Conservation (phyloP, 75 land plant species). For the Pinus tabuliformis region DNA sequence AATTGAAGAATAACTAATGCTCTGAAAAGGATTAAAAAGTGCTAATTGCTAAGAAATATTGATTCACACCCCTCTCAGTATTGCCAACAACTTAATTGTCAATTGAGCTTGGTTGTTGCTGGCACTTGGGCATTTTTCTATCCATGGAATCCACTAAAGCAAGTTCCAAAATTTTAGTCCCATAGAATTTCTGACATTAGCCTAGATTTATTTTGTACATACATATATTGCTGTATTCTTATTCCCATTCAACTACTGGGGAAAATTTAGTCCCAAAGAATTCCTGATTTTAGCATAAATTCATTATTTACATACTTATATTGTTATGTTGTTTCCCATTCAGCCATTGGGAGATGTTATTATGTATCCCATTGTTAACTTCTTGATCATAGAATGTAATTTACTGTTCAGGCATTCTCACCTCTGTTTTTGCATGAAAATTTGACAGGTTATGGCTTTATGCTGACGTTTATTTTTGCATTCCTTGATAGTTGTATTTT, state of each 20-base stretch:
- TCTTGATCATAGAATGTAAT: not conserved
- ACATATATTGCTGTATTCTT: no score
- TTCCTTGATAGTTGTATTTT: slow-evolving; percentile 1
- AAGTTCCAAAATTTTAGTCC: not conserved
- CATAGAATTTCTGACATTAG: not conserved
- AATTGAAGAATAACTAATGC: no score
- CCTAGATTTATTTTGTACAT: no score
- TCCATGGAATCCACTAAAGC: not conserved
- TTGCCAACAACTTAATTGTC: not conserved
- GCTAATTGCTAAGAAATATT: no score
- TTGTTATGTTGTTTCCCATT: not conserved
- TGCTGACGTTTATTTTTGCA: not conserved
- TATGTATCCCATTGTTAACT: not conserved
- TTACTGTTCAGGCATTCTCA: not conserved
- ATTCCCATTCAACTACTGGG: no score
- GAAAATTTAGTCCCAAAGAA: not conserved
- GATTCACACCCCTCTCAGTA: no score
- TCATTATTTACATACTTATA: not conserved
- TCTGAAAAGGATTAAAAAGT: no score
- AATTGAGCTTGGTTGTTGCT: not conserved
- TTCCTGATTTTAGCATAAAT: not conserved
- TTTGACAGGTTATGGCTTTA: not conserved
- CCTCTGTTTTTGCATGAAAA: not conserved
- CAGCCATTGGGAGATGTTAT: not conserved
- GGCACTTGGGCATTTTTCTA: not conserved